Conservation (phyloP, 495 filamentous ascomycete species). For the Trichoderma orchidacearum region DNA sequence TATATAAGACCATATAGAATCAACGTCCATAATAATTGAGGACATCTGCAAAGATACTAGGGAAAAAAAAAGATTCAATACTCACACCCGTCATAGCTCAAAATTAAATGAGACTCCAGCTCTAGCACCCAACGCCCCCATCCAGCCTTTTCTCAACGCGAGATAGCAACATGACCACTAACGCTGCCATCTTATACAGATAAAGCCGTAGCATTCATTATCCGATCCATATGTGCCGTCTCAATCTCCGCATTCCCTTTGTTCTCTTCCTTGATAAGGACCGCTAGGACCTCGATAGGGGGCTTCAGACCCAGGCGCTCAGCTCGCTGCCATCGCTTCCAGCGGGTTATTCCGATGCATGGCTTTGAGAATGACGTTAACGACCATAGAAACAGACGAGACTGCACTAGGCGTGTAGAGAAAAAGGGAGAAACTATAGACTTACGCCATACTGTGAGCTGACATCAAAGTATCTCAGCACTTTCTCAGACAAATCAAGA, state of each 20-base stretch:
- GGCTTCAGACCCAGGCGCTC: conserved; percentile 65
- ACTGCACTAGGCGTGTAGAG: background rate
- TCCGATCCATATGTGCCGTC: conserved; percentile 65
- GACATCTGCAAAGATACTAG: background rate
- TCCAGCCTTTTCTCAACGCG: too few relatives aligned
- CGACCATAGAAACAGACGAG: background rate
- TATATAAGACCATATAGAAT: background rate
- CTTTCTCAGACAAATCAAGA: conserved; percentile 63
- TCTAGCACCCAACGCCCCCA: background rate
- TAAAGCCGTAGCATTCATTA: conserved; percentile 43
- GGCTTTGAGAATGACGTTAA: conserved; percentile 37
- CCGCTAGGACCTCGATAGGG: conserved; percentile 82
- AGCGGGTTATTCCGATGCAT: conserved; percentile 69
- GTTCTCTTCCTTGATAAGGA: conserved; percentile 59
- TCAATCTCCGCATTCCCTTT: conserved; percentile 33
- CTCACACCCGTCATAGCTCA: background rate
- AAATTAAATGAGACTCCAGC: background rate
- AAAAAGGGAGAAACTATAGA: conserved; percentile 8
- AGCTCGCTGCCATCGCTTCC: conserved; percentile 82
- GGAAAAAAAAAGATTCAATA: background rate
- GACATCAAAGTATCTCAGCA: conserved; percentile 79
- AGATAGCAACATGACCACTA: too few relatives aligned
- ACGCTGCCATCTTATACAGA: background rate
- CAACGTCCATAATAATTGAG: background rate
- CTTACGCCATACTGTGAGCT: conserved; percentile 79